Evolutionary conservation across 768 basidiomycete genomes (phyloP).

Genomic region (Xerocomellus amylosporus): DNA sequence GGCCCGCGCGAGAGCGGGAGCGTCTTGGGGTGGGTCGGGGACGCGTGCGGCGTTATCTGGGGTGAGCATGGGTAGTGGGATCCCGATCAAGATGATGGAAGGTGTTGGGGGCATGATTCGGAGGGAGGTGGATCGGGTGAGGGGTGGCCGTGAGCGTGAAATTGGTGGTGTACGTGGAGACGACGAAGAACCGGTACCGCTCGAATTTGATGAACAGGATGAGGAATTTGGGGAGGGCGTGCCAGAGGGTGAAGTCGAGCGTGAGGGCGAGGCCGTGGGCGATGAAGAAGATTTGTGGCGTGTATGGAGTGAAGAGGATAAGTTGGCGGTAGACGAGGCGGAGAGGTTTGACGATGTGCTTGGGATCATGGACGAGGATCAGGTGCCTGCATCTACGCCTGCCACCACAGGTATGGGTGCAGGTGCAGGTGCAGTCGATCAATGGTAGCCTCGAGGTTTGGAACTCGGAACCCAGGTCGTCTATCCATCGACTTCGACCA

Average conservation of each 20-base stretch:
- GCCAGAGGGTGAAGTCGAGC: not conserved
- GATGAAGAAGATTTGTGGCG: constrained; percentile 24
- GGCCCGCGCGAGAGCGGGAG: not conserved
- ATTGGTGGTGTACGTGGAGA: not conserved
- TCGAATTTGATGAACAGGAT: constrained; percentile 68
- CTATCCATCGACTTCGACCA: not conserved
- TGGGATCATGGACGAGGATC: constrained; percentile 34
- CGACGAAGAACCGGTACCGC: constrained; percentile 28
- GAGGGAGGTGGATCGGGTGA: constrained; percentile 43
- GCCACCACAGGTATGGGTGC: not conserved
- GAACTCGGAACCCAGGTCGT: too few species aligned
- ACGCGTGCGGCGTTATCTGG: constrained; percentile 17
- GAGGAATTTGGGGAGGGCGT: constrained; percentile 48
- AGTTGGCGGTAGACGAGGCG: constrained; percentile 30
- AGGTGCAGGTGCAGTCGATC: not conserved
- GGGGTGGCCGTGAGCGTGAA: constrained; percentile 3
- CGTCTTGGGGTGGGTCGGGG: constrained; percentile 16
- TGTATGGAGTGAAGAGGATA: constrained; percentile 30
- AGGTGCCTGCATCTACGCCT: constrained; percentile 18
- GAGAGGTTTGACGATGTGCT: constrained; percentile 35
- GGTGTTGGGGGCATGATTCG: constrained; percentile 54
- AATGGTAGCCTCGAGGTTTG: not conserved
- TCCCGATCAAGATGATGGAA: constrained; percentile 60
- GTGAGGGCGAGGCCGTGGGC: not conserved
- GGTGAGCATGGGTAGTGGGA: constrained; percentile 24